Conservation (phyloP, 1,284 basidiomycete genomes). For the Wallemia mellicola region DNA sequence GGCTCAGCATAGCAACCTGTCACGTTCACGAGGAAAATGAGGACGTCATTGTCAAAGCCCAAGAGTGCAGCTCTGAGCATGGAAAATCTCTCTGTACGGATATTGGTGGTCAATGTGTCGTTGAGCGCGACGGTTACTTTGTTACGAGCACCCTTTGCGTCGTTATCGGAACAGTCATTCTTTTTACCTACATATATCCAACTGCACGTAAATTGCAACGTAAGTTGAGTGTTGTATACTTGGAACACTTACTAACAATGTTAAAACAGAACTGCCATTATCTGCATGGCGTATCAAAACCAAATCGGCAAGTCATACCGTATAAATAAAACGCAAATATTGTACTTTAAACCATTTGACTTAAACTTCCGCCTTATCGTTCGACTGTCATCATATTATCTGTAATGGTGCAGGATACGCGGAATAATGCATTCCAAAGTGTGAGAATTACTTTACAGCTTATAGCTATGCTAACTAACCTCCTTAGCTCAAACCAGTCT, state of each 20-base stretch:
- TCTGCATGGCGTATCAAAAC: not conserved
- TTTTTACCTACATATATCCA: conserved; percentile 52
- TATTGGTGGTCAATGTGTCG: conserved; percentile 47
- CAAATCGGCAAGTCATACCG: not conserved
- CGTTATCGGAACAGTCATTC: conserved; percentile 33
- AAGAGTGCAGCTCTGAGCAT: conserved; percentile 64
- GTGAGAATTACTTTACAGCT: not conserved
- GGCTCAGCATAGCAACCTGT: conserved; percentile 55
- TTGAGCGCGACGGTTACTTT: conserved; percentile 75
- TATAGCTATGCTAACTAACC: not conserved
- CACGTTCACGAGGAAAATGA: conserved; percentile 26
- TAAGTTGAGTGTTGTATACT: conserved; percentile 17
- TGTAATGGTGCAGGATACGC: not conserved
- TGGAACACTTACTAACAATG: not conserved
- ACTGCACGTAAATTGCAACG: conserved; percentile 58
- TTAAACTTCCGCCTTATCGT: not conserved
- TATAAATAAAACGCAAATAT: not conserved
- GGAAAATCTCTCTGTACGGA: conserved; percentile 52
- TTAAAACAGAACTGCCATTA: not conserved
- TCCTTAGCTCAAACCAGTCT: conserved; percentile 36
- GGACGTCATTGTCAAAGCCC: conserved; percentile 29
- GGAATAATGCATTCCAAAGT: not conserved
- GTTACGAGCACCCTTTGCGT: conserved; percentile 54
- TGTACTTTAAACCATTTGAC: not conserved
- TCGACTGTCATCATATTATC: not conserved